These are phyloP conservation scores for Pholiota adiposa DNA, from an alignment of 1,284 basidiomycete genomes.

Conservation along the genomic window DNA sequence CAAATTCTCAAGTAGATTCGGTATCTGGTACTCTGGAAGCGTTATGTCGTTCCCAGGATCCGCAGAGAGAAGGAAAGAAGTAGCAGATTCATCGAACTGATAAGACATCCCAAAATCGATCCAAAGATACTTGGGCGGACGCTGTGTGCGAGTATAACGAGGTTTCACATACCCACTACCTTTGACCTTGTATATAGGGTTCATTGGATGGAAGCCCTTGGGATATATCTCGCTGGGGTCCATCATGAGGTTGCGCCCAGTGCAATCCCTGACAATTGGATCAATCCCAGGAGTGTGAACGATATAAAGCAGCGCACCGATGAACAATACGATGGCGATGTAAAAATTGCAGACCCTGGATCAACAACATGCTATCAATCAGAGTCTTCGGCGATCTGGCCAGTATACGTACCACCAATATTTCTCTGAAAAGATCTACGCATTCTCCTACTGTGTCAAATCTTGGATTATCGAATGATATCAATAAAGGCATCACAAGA, in stretches of 20 bases:
- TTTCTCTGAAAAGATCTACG: conserved; percentile 33
- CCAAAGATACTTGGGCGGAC: conserved; percentile 35
- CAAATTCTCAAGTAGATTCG: background rate
- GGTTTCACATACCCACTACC: conserved; percentile 19
- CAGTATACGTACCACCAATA: conserved; percentile 30
- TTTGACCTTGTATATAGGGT: conserved; percentile 14
- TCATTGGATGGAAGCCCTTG: conserved; percentile 30
- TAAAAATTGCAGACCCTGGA: conserved; percentile 42
- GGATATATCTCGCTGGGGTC: conserved; percentile 33
- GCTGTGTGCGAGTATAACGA: conserved; percentile 29
- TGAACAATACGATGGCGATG: conserved; percentile 42
- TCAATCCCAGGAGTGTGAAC: no score
- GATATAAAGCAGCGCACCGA: conserved; percentile 37
- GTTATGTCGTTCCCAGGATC: conserved; percentile 20
- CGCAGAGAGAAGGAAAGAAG: conserved; percentile 7
- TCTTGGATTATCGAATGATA: conserved; percentile 18
- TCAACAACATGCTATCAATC: background rate
- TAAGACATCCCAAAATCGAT: conserved; percentile 36
- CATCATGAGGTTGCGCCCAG: conserved; percentile 39
- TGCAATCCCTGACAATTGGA: conserved; percentile 38
- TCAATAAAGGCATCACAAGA: conserved; percentile 37
- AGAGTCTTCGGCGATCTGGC: no score
- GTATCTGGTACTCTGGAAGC: conserved; percentile 19
- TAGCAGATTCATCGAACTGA: conserved; percentile 23
- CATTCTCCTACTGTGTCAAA: conserved; percentile 38